Conservation (phyloP, 2,329 filamentous ascomycete species). For the Xylariaceae sp. region DNA sequence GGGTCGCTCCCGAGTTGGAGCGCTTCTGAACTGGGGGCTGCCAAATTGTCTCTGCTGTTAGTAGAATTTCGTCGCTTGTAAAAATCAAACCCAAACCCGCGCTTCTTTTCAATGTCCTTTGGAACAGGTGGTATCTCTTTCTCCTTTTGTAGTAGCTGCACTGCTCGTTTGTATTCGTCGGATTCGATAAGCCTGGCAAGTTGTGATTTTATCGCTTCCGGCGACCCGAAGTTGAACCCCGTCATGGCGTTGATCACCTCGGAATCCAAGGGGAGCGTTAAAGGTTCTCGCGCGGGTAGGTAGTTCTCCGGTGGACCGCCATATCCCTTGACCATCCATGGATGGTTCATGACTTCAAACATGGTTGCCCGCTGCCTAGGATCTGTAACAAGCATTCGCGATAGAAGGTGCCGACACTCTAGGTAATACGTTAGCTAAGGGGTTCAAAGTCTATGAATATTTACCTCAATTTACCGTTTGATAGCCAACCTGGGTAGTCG, state of each 20-base stretch:
- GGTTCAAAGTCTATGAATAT: conserved; percentile 3
- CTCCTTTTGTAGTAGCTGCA: conserved; percentile 74
- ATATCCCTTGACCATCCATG: conserved; percentile 96
- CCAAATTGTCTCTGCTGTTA: conserved; percentile 86
- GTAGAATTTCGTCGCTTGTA: conserved; percentile 93
- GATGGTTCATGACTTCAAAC: conserved; percentile 90
- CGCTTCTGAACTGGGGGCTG: conserved; percentile 83
- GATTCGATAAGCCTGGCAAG: conserved; percentile 88
- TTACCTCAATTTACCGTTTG: conserved; percentile 69
- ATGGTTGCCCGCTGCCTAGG: conserved; percentile 85
- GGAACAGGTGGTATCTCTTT: conserved; percentile 63
- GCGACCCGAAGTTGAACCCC: conserved; percentile 93
- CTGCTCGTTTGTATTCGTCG: conserved; percentile 88
- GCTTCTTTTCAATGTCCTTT: conserved; percentile 78
- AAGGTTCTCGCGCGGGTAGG: conserved; percentile 80
- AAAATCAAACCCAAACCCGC: conserved; percentile 91
- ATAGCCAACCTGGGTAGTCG: conserved; percentile 94
- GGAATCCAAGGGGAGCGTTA: conserved; percentile 83
- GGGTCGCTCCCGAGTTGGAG: conserved; percentile 85
- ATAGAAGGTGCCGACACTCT: conserved; percentile 95
- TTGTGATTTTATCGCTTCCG: conserved; percentile 82
- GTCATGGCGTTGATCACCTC: conserved; percentile 93
- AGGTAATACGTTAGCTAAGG: conserved; percentile 45
- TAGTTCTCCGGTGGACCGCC: conserved; percentile 87
- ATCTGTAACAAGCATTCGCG: conserved; percentile 94